Evolutionary conservation across 331 rosid genomes (phyloP), one percentile per base, ranked within the genome.

Genomic region (Saraca asoca): DNA sequence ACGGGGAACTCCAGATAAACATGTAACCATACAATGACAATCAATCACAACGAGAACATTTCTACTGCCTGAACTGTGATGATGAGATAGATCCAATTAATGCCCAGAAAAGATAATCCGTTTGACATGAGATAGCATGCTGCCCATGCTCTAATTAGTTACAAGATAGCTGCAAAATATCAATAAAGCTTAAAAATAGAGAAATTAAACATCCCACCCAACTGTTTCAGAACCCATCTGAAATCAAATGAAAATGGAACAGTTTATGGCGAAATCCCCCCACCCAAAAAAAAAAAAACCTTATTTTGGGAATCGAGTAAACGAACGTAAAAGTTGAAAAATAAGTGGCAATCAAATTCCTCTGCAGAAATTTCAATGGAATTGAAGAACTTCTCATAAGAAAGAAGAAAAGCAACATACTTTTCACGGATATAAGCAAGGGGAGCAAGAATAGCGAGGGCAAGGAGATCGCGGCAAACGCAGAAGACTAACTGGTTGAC

Each of bases 401-500:
- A 16, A 67, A n/a, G 8, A 10, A 7, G 13, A 44, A 68, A 72
- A 42, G 46, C 18, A 50, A 5, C 65, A 62, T 82, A 93, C 98
- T 82, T 90, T 82, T 93, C 96, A 60, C 91, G 92, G 72, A 85
- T 43, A 64, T 78, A 85, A 74, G 98, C 96, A 37, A 84, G 12
- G 55, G 98, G 96, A 11, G 91, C 90, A 13, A 93, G 98, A 41
- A 93, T 85, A 61, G 77, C 41, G 14, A 93, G 87, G 12, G 96
- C 96, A 69, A 93, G 45, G 31, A 89, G 93, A 82, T 93, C 91
- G 12, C 98, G 79, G 45, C 62, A 89, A 66, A 87, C 78, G 49
- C 95, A 89, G 85, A 93, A 93, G 12, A 93, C 96, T 51, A 89
- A 70, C 64, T 89, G 95, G 68, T 89, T 89, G 78, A 93, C 45